phyloP scores from a whole-genome alignment of 495 filamentous ascomycete species.

The Penicillium waksmanii region DNA sequence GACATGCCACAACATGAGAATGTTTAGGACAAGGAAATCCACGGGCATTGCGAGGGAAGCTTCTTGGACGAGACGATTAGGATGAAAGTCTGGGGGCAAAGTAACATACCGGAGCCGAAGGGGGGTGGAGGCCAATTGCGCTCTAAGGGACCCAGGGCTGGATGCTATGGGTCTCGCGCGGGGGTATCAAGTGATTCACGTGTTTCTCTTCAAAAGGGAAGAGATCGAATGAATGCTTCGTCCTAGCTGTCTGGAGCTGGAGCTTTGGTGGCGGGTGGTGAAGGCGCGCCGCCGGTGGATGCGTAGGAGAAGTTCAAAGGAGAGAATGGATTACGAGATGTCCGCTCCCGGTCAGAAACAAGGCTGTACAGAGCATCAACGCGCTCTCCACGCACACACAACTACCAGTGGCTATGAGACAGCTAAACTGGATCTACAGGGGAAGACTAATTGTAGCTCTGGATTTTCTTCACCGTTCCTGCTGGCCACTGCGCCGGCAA shows the following conservation, averaged over 20 bases:
- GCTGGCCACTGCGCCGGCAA: constrained; percentile 10
- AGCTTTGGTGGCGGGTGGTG: constrained; percentile 16
- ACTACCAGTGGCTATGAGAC: not conserved
- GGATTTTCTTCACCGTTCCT: constrained; percentile 9
- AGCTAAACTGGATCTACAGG: not conserved
- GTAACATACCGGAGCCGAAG: constrained; percentile 30
- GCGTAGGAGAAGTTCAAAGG: constrained; percentile 26
- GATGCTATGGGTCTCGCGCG: constrained; percentile 1
- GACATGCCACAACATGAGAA: constrained; percentile 5
- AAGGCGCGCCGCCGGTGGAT: constrained; percentile 19
- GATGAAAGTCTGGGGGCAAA: constrained; percentile 11
- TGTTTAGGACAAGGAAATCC: not conserved
- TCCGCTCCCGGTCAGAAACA: constrained; percentile 26
- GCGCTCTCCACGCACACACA: constrained; percentile 16
- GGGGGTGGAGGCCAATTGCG: constrained; percentile 21
- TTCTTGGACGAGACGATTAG: constrained; percentile 1
- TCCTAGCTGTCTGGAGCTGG: constrained; percentile 1
- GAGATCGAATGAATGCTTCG: not conserved
- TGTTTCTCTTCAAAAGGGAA: not conserved
- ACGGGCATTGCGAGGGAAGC: not conserved
- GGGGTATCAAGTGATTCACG: not conserved
- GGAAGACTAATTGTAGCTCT: constrained; percentile 1
- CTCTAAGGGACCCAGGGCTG: constrained; percentile 9
- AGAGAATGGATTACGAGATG: constrained; percentile 28
- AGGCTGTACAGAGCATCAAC: constrained; percentile 11